Evolutionary conservation across 2,329 filamentous ascomycete genomes (phyloP).

Genomic region (Colletotrichum coccodes): DNA sequence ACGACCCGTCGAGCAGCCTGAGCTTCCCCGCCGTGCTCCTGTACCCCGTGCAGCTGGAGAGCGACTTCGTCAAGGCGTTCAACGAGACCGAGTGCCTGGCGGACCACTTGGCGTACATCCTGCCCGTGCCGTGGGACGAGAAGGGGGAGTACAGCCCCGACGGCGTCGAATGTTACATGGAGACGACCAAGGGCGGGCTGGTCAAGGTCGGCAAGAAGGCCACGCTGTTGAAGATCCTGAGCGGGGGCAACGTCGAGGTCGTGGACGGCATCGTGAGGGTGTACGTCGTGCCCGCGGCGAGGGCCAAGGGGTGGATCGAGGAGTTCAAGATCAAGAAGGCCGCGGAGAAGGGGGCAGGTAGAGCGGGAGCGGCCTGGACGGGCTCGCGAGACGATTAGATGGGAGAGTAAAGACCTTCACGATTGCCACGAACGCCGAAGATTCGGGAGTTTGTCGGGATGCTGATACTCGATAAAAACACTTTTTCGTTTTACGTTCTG

Average conservation of each 20-base stretch:
- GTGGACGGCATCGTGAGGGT: conserved; percentile 87
- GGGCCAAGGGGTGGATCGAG: conserved; percentile 79
- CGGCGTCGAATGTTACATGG: conserved; percentile 87
- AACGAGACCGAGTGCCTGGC: conserved; percentile 78
- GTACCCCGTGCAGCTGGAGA: conserved; percentile 84
- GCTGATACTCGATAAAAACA: background rate
- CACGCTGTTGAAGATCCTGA: conserved; percentile 77
- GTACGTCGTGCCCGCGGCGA: conserved; percentile 80
- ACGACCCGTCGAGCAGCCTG: conserved; percentile 78
- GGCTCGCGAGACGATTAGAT: too few relatives aligned
- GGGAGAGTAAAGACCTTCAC: background rate
- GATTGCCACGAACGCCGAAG: conserved; percentile 4
- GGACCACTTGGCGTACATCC: conserved; percentile 85
- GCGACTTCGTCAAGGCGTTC: conserved; percentile 91
- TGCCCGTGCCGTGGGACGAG: conserved; percentile 89
- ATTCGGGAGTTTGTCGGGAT: conserved; percentile 10
- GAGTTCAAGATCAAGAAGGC: conserved; percentile 84
- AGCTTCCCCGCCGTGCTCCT: conserved; percentile 84
- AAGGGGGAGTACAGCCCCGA: conserved; percentile 71
- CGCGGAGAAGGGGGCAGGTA: conserved; percentile 48
- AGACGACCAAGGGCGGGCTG: conserved; percentile 81
- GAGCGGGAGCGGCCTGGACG: too few relatives aligned
- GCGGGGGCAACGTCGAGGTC: conserved; percentile 82
- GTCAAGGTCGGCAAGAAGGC: conserved; percentile 92
- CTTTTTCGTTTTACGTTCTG: background rate